phyloP scores from a whole-genome alignment of 345 rosid genomes.

The Schrenkiella parvula region DNA sequence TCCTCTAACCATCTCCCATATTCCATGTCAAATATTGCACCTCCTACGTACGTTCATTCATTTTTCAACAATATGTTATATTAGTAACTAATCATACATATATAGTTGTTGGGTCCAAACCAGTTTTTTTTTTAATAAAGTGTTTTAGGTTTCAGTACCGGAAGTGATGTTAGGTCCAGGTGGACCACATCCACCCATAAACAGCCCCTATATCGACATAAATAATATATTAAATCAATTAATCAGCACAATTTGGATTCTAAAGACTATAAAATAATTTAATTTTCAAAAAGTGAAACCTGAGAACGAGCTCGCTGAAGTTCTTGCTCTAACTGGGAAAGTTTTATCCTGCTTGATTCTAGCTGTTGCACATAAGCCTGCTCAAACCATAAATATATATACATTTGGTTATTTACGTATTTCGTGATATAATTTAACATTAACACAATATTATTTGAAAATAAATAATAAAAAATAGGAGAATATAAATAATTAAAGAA shows the following conservation, averaged over 20 bases:
- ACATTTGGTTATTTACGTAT: not conserved
- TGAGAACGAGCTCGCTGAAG: constrained; percentile 94
- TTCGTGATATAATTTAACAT: not conserved
- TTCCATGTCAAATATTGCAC: constrained; percentile 91
- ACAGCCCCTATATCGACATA: constrained; percentile 57
- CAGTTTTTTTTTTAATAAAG: not conserved
- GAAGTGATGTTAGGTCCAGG: constrained; percentile 73
- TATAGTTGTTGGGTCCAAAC: not conserved
- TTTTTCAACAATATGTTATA: not conserved
- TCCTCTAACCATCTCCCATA: constrained; percentile 94
- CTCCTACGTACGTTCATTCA: constrained; percentile 41
- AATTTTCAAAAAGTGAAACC: constrained; percentile 40
- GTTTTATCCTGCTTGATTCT: constrained; percentile 88
- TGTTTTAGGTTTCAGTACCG: constrained; percentile 44
- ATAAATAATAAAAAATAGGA: not conserved
- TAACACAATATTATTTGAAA: not conserved
- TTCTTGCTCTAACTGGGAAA: constrained; percentile 87
- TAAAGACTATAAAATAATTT: not conserved
- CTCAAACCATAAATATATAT: constrained; percentile 11
- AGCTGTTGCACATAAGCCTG: constrained; percentile 99
- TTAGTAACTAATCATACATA: not conserved
- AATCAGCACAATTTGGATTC: not conserved
- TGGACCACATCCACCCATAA: constrained; percentile 74
- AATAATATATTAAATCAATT: not conserved
- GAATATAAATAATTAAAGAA: not conserved